Percentiles rank a stretch among this genome's conserved stretches.
Evolutionary conservation across 768 basidiomycete species (phyloP).

Genomic region (Tubosaeta sp.): DNA sequence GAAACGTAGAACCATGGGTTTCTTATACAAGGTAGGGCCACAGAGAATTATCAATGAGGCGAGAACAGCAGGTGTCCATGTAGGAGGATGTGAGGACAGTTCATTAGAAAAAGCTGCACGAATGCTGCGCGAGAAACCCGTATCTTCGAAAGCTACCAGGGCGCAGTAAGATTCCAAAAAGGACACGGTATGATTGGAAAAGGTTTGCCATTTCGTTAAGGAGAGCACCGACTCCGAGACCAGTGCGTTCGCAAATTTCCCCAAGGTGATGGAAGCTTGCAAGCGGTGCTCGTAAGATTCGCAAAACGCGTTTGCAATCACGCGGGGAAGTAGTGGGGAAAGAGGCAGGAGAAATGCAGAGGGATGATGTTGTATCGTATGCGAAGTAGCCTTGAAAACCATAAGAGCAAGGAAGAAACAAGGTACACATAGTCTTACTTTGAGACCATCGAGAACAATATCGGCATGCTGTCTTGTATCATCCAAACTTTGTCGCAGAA

Average conservation of each 20-base stretch:
- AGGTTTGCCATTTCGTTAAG: conserved; percentile 17
- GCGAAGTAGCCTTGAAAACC: conserved; percentile 18
- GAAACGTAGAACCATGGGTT: conserved; percentile 35
- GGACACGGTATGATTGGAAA: conserved; percentile 25
- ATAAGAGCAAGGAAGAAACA: conserved; percentile 4
- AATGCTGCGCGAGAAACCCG: conserved; percentile 26
- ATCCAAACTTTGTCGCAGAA: conserved; percentile 36
- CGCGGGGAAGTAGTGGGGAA: conserved; percentile 19
- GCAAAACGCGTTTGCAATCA: conserved; percentile 14
- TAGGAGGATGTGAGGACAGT: conserved; percentile 24
- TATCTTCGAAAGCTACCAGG: neutral
- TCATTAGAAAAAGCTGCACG: conserved; percentile 25
- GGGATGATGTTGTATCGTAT: conserved; percentile 18
- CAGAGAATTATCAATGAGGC: conserved; percentile 47
- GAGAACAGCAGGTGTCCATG: conserved; percentile 43
- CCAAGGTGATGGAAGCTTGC: conserved; percentile 20
- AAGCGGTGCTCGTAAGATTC: conserved; percentile 16
- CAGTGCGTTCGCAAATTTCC: conserved; percentile 27
- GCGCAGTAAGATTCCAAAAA: conserved; percentile 22
- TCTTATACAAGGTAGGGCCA: conserved; percentile 41
- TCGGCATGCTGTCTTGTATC: conserved; percentile 16
- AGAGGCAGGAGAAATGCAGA: conserved; percentile 16
- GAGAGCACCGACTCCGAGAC: conserved; percentile 32
- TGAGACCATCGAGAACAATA: conserved; percentile 25
- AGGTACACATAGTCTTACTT: conserved; percentile 14